Conservation (phyloP, 2,329 filamentous ascomycete species). For the Aquanectria penicillioides region DNA sequence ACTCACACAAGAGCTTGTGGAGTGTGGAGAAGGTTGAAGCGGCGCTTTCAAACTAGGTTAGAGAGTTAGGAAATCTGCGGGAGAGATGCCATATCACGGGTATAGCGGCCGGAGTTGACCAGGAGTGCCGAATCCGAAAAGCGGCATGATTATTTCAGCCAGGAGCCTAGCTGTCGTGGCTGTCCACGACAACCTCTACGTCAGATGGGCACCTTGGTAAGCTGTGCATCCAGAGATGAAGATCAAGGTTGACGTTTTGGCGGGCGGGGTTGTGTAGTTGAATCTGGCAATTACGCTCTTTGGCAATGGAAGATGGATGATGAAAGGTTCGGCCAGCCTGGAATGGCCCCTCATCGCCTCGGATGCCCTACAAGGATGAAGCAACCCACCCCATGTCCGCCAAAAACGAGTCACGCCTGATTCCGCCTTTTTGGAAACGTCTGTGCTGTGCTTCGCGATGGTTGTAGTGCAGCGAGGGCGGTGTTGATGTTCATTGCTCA, state of each 20-base stretch:
- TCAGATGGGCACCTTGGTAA: not conserved
- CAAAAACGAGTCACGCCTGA: not conserved
- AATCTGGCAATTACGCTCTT: not conserved
- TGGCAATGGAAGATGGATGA: not conserved
- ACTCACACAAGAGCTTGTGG: not conserved
- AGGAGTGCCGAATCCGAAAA: not conserved
- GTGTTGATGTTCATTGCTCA: too few relatives aligned
- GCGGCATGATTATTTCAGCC: not conserved
- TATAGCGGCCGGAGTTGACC: not conserved
- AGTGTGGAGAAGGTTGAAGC: conserved; percentile 8
- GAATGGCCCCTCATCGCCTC: too few relatives aligned
- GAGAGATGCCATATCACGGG: not conserved
- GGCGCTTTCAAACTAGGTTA: not conserved
- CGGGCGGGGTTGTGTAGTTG: too few relatives aligned
- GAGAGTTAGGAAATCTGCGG: not conserved
- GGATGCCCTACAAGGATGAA: not conserved
- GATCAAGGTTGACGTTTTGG: too few relatives aligned
- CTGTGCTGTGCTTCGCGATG: too few relatives aligned
- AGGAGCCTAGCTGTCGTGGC: not conserved
- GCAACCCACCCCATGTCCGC: not conserved
- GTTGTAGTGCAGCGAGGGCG: too few relatives aligned
- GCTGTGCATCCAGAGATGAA: not conserved
- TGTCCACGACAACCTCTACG: conserved; percentile 2
- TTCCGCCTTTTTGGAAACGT: conserved; percentile 1
- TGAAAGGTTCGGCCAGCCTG: not conserved